phyloP scores from a whole-genome alignment of 2,329 filamentous ascomycete species.

The Monosporascus sp. region DNA sequence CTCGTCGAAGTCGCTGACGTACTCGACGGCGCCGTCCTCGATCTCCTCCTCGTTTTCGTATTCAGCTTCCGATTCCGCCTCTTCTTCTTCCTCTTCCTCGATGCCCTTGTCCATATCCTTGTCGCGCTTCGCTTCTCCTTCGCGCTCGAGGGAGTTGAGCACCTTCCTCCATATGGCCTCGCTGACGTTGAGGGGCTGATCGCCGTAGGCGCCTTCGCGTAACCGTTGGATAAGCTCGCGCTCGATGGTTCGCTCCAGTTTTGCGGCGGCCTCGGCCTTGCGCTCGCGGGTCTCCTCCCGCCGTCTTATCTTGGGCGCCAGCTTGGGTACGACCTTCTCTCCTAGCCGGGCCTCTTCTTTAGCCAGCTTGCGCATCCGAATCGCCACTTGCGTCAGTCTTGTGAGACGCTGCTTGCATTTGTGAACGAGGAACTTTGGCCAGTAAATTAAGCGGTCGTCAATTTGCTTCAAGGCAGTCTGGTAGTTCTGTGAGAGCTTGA shows the following conservation, averaged over 20 bases:
- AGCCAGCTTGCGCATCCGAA: conserved; percentile 71
- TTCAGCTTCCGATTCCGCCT: conserved; percentile 53
- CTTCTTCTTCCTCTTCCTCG: conserved; percentile 66
- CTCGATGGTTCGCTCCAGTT: conserved; percentile 94
- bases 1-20: conserved; percentile 85
- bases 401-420: conserved; percentile 97
- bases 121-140: conserved; percentile 76
- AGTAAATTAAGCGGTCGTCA: conserved; percentile 82
- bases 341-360: conserved; percentile 86
- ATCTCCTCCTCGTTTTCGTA: conserved; percentile 63
- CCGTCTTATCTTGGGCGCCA: conserved; percentile 83
- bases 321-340: conserved; percentile 79
- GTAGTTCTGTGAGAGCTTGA: conserved; percentile 87
- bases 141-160: conserved; percentile 79
- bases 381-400: conserved; percentile 83
- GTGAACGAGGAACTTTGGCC: conserved; percentile 87
- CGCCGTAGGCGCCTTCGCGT: conserved; percentile 88
- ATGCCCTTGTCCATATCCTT: conserved; percentile 86
- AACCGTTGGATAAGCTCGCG: conserved; percentile 87
- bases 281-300: conserved; percentile 71
- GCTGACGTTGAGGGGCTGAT: conserved; percentile 90
- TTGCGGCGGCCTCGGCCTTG: conserved; percentile 76
- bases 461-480: conserved; percentile 82
- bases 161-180: conserved; percentile 97
- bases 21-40: conserved; percentile 76